Base-by-base conservation (phyloP, 2,329 filamentous ascomycete genomes). In the Penicillium hordei region DNA sequence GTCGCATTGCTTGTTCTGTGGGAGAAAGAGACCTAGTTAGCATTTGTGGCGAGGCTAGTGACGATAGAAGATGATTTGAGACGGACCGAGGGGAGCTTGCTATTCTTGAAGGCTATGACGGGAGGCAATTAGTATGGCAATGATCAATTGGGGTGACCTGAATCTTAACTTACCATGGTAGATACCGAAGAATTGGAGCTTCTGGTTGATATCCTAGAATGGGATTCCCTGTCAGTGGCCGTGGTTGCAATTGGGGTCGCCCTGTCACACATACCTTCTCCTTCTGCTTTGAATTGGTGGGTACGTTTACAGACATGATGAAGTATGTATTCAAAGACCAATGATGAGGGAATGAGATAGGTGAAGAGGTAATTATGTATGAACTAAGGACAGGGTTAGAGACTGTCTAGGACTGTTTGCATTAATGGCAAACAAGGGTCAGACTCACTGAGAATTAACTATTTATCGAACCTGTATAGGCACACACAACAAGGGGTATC, bases 101-200 rank as follows among this genome's bases (percentile, higher is more conserved):
- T 93, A 67, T 87, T 85, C 72, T 89, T 83, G 76, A 97, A 97
- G 52, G 92, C 93, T 81, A 75, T 78, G 46, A 27, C 31, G 33
- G 34, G 38, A 33, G 7, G 60, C 17, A 8, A 33, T 66, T 55
- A 70, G 60, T 40, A 27, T 17, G 2, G 13, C 13, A 23, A 25
- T 23, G 15, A 27, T 48, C 25, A 19, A 46, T 58, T 34, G 19
- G 13, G 21, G 19, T 21, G 23, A 27, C 3, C 9, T 36, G 25
- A 39, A 15, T 8, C 48, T 52, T 61, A 66, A 57, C 63, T 60
- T 63, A 87, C 84, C 84, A 66, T 83, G 80, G 77, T 88, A 85
- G 76, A 97, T 97, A 70, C 93, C 94, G 71, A 95, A 99, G 38
- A 97, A 78, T 78, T 97, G 93, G 51, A 99, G 87, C 82, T 99